Evolutionary conservation across 2,329 filamentous ascomycete genomes (phyloP).

Genomic region (Emergomyces africanus): DNA sequence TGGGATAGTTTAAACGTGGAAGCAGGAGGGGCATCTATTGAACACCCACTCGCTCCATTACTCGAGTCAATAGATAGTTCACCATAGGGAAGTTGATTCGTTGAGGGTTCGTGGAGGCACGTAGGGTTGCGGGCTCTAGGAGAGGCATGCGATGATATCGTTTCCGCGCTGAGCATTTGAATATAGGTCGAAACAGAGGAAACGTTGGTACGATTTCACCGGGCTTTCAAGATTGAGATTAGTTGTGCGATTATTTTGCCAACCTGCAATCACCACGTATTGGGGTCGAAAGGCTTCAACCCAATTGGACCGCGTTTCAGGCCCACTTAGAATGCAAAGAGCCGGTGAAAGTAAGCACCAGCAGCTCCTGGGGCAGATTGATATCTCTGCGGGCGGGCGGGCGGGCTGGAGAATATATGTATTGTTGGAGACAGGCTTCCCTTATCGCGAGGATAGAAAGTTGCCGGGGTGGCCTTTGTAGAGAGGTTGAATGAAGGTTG

Average conservation of each 20-base stretch:
- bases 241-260: background rate
- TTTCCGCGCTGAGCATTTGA: conserved; percentile 1
- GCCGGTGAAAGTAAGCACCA: background rate
- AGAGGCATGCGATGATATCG: background rate
- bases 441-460: background rate
- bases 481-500: background rate
- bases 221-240: background rate
- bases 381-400: background rate
- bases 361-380: background rate
- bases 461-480: background rate
- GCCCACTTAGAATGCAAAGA: background rate
- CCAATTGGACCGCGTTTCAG: background rate
- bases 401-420: too few relatives aligned
- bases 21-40: background rate
- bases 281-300: background rate
- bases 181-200: background rate
- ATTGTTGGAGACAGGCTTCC: background rate
- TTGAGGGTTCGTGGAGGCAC: background rate
- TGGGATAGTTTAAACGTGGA: background rate
- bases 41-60: background rate
- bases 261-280: conserved; percentile 4
- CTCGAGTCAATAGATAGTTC: background rate
- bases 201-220: background rate
- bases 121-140: background rate
- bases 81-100: background rate